Evolutionary conservation across 169 alveolate species (phyloP).

Genomic region (Plasmodium gallinaceum): DNA sequence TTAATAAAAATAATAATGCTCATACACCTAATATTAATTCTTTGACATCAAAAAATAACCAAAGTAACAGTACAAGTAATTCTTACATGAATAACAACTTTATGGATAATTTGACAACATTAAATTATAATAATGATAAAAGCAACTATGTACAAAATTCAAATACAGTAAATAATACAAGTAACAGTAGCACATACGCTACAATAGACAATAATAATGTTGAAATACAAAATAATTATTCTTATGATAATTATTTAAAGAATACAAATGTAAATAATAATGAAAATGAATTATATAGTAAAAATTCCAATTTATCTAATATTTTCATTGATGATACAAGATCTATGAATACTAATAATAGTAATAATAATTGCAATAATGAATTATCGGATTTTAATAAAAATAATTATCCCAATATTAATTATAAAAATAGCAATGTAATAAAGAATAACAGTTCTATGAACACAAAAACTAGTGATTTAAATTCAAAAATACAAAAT

Average conservation of each 20-base stretch:
- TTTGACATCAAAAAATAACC: too few species aligned
- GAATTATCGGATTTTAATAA: conserved; percentile 1
- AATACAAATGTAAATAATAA: not conserved
- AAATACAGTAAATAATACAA: not conserved
- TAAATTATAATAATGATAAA: too few species aligned
- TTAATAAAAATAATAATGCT: too few species aligned
- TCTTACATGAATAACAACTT: too few species aligned
- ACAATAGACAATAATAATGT: conserved; percentile 2
- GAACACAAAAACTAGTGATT: not conserved
- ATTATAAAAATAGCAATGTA: not conserved
- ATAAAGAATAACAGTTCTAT: not conserved
- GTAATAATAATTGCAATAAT: not conserved
- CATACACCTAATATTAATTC: too few species aligned
- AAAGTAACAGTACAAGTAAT: too few species aligned
- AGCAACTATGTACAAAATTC: too few species aligned
- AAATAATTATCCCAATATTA: not conserved
- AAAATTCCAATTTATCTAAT: not conserved
- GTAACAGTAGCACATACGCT: conserved; percentile 1
- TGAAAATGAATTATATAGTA: not conserved
- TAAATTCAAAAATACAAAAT: too few species aligned
- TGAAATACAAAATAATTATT: not conserved
- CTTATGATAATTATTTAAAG: conserved; percentile 15
- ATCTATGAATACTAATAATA: not conserved
- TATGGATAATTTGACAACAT: too few species aligned
- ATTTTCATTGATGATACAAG: not conserved